These are phyloP conservation scores for Clonostachys byssicola DNA, from an alignment of 2,329 filamentous ascomycete genomes.

Conservation along the genomic window DNA sequence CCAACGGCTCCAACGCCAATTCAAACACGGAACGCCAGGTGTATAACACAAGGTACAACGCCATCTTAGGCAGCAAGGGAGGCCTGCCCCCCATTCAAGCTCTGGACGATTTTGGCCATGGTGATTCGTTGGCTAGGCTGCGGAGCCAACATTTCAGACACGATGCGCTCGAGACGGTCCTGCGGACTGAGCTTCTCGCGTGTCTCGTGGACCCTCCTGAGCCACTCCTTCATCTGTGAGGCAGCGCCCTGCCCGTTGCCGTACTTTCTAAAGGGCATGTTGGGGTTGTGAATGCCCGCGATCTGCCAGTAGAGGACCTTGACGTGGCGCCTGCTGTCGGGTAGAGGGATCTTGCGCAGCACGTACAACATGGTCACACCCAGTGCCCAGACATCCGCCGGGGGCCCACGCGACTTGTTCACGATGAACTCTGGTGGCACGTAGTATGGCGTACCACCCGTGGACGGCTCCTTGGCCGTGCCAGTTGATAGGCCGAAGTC, in stretches of 20 bases:
- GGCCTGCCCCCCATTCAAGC: not conserved
- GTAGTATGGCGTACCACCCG: slow-evolving; percentile 58
- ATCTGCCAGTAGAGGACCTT: slow-evolving; percentile 55
- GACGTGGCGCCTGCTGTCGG: slow-evolving; percentile 44
- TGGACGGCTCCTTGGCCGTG: slow-evolving; percentile 37
- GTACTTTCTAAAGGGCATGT: slow-evolving; percentile 19
- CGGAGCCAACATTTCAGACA: slow-evolving; percentile 49
- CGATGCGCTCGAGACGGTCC: slow-evolving; percentile 46
- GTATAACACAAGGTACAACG: too few species aligned
- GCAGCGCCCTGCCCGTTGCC: slow-evolving; percentile 35
- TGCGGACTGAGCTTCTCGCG: slow-evolving; percentile 36
- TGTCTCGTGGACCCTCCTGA: slow-evolving; percentile 46
- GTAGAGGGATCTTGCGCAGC: slow-evolving; percentile 49
- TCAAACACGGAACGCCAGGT: too few species aligned
- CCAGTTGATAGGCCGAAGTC: slow-evolving; percentile 54
- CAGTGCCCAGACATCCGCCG: slow-evolving; percentile 56
- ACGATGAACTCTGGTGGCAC: slow-evolving; percentile 58
- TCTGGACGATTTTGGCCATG: slow-evolving; percentile 23
- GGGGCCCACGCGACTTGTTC: slow-evolving; percentile 44
- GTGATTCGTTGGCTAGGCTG: slow-evolving; percentile 47
- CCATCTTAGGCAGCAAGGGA: not conserved
- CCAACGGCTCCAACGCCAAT: too few species aligned
- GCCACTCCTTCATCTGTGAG: slow-evolving; percentile 52
- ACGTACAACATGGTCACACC: slow-evolving; percentile 59
- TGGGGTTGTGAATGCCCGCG: slow-evolving; percentile 45